Base-by-base conservation (phyloP, 2,329 filamentous ascomycete species). In the Thermomyces lanuginosus region DNA sequence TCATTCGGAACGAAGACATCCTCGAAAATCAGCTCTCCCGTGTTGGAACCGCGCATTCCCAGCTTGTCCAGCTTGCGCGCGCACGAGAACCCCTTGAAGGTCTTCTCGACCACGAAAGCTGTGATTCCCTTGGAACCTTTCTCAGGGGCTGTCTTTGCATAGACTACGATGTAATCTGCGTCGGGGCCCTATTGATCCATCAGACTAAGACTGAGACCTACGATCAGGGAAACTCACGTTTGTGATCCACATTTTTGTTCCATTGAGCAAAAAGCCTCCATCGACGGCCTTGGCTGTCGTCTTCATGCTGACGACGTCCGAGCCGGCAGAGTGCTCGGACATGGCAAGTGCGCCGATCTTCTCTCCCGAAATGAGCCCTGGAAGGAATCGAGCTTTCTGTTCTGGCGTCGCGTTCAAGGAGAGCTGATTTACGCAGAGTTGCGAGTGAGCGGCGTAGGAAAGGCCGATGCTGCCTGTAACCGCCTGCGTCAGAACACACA, bases 191-290 rank as follows among this genome's bases (percentile, higher is more conserved):
- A 8, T 5, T 20, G 9, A n/a, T 6, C 20, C 16, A 19, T 6
- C 15, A 6, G 21, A 15, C 14, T 24, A 12, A 24, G 22, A 12
- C 9, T 15, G 16, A 7, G 6, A 8, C 10, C 22, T n/a, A n/a
- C n/a, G 16, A 14, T 24, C 22, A 24, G n/a, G 3, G 15, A 5
- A 23, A 22, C 11, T 16, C 39, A 67, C 81, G 55, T 98, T 98
- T 35, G 86, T 98, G 49, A 98, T 98, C 86, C 86, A 98, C 86
- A 95, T 93, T 65, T 98, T 93, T 34, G 76, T 80, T 16, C 84
- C 86, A 45, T 84, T 82, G 29, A 98, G 61, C 11, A 84, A 36
- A 51, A 78, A 93, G 15, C 86, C 86, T 18, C 83, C 84, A 42
- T 89, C 78, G 7, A 81, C 78, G 36, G 69, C 64, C 48, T 71